Base-by-base conservation (phyloP, 768 basidiomycete species). In the Terana coerulea region DNA sequence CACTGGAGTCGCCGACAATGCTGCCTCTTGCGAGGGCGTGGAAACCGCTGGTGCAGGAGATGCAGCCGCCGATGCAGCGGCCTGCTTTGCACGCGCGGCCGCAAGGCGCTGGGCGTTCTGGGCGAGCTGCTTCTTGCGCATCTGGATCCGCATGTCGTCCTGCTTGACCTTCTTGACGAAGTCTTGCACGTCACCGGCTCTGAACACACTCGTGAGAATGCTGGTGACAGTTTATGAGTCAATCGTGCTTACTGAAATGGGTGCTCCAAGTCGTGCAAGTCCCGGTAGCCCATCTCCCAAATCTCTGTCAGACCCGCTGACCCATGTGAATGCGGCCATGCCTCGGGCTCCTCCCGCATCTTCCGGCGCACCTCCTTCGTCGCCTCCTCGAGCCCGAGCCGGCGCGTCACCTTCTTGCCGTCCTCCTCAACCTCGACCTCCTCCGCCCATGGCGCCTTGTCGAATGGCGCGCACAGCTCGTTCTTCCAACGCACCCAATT, bases 401-500 rank as follows among this genome's bases (percentile, higher is more conserved):
- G 76, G 59, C 68, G 65, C 72, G 57, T 66, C 3, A 53, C 52
- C n/a, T 48, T 24, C 12, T 57, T 36, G 12, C 57, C 56, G 53
- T 52, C 52, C 8, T 60, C 59, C 37, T 51, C 56, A 6, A 58
- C 79, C 46, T 76, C 70, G 26, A 81, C 55, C 44, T 78, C 74
- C 36, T 68, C 65, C 10, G 68, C 70, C 78, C 84, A 81, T 5
- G 86, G 75, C 33, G 83, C 82, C 59, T 83, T 84, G 63, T 91
- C 88, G 61, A 94, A 93, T 3, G 86, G 79, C 14, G 80, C 71
- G 63, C 91, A 94, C 2, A 86, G 67, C 35, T 88, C 84, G 56
- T 88, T 88, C 71, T 94, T 94, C 91, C 91, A 94, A 56, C 78
- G 81, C 3, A 91, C 81, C 92, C 92, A 95, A 61, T 91, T 93